Evolutionary conservation across 2,329 filamentous ascomycete genomes (phyloP).

Genomic region (Ophiostoma himal-ulmi): DNA sequence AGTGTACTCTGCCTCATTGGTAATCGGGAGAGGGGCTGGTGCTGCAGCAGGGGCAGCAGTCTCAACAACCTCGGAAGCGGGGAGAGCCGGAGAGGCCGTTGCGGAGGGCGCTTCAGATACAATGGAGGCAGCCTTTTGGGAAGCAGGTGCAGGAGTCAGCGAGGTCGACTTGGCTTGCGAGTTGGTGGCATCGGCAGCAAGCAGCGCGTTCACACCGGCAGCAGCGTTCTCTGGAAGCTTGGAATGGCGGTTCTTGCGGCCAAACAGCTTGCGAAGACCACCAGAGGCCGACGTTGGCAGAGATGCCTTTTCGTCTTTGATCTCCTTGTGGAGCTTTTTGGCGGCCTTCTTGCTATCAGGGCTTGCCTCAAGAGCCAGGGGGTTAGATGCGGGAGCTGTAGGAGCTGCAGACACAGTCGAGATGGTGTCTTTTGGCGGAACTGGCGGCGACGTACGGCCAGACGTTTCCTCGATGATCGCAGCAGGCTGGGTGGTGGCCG

Average conservation of each 20-base stretch:
- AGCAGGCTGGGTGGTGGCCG: slow-evolving; percentile 35
- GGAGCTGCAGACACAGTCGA: slow-evolving; percentile 34
- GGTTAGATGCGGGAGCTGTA: slow-evolving; percentile 38
- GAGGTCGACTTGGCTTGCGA: background rate
- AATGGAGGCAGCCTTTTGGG: slow-evolving; percentile 15
- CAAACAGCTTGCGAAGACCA: slow-evolving; percentile 61
- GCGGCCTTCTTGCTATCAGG: slow-evolving; percentile 44
- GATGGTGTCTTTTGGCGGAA: slow-evolving; percentile 34
- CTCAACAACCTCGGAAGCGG: slow-evolving; percentile 25
- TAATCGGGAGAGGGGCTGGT: background rate
- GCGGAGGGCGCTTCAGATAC: slow-evolving; percentile 29
- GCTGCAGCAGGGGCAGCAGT: slow-evolving; percentile 26
- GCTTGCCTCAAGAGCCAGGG: slow-evolving; percentile 35
- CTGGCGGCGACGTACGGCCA: slow-evolving; percentile 31
- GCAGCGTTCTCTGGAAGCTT: slow-evolving; percentile 52
- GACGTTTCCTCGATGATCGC: slow-evolving; percentile 19
- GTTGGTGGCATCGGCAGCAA: slow-evolving; percentile 32
- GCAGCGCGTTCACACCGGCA: slow-evolving; percentile 47
- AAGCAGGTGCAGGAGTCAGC: background rate
- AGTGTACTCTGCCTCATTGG: slow-evolving; percentile 26
- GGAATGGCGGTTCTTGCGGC: slow-evolving; percentile 55
- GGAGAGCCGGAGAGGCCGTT: slow-evolving; percentile 25
- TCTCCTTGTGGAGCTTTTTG: slow-evolving; percentile 52
- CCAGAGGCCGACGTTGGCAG: slow-evolving; percentile 22
- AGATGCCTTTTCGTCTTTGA: slow-evolving; percentile 32